Evolutionary conservation across 1,139 yeast genomes (phyloP).

Genomic region (Schizosaccharomyces versatilis): DNA sequence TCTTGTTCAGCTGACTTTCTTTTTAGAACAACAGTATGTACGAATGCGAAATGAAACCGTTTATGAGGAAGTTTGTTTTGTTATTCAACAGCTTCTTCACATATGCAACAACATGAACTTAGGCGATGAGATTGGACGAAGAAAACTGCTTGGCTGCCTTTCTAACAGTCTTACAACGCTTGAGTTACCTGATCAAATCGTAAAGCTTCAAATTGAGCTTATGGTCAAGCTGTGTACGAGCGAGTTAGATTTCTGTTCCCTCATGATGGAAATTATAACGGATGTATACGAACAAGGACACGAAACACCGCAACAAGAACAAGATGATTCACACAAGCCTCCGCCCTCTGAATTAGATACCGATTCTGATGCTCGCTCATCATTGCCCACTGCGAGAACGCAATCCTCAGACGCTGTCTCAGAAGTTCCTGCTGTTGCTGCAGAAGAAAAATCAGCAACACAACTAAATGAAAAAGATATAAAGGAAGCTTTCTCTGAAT

Average conservation of each 20-base stretch:
- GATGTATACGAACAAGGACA: conserved; percentile 41
- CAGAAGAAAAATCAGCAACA: conserved; percentile 10
- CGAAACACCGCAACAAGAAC: background rate
- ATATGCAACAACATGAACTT: conserved; percentile 58
- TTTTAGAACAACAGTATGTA: conserved; percentile 27
- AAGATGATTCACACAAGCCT: background rate
- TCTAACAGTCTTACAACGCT: conserved; percentile 23
- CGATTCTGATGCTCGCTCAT: conserved; percentile 17
- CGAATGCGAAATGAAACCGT: conserved; percentile 14
- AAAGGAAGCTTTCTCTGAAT: conserved; percentile 20
- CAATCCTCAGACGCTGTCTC: conserved; percentile 20
- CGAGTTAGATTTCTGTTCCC: conserved; percentile 64
- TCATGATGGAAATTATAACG: conserved; percentile 67
- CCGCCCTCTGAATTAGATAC: conserved; percentile 22
- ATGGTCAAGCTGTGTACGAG: conserved; percentile 49
- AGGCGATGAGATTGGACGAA: conserved; percentile 78
- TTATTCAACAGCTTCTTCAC: conserved; percentile 48
- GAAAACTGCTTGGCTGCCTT: conserved; percentile 53
- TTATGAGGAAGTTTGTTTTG: conserved; percentile 40
- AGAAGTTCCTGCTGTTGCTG: conserved; percentile 4
- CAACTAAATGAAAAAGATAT: conserved; percentile 15
- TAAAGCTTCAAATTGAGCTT: conserved; percentile 39
- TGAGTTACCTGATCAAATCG: conserved; percentile 26
- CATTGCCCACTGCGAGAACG: conserved; percentile 27
- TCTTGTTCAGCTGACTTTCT: conserved; percentile 44